These are phyloP conservation scores for Fusarium equiseti DNA, from an alignment of 2,329 filamentous ascomycete species.

Conservation along the genomic window DNA sequence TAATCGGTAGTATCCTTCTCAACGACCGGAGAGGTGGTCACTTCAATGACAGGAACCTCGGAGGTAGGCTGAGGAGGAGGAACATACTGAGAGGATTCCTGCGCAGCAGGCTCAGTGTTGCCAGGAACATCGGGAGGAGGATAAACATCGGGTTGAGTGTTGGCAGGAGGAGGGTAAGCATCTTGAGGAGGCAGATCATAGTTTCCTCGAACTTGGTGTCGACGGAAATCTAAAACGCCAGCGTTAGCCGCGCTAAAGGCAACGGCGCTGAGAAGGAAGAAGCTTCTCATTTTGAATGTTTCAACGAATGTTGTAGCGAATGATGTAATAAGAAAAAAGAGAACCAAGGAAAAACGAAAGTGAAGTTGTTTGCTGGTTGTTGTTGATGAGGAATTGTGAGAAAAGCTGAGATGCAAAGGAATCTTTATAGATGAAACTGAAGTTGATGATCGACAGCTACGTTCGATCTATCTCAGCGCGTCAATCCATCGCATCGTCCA, in stretches of 20 bases:
- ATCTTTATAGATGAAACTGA: slow-evolving; percentile 25
- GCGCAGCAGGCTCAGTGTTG: neutral
- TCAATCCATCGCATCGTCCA: slow-evolving; percentile 12
- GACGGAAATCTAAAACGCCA: slow-evolving; percentile 22
- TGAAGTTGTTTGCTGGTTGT: slow-evolving; percentile 15
- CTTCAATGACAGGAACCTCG: neutral
- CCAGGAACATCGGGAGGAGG: neutral
- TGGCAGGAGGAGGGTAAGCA: neutral
- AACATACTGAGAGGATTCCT: slow-evolving; percentile 21
- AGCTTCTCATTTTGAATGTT: slow-evolving; percentile 27
- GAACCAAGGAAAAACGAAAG: slow-evolving; percentile 23
- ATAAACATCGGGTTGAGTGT: neutral
- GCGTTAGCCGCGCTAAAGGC: slow-evolving; percentile 32
- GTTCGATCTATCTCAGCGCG: slow-evolving; percentile 4
- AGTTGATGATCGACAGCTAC: neutral
- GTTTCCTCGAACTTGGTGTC: slow-evolving; percentile 10
- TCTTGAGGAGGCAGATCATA: slow-evolving; percentile 13
- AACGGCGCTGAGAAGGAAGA: slow-evolving; percentile 30
- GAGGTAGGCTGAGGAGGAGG: slow-evolving; percentile 12
- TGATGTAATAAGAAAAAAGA: neutral
- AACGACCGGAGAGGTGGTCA: neutral
- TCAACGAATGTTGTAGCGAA: slow-evolving; percentile 36
- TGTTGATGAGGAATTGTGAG: slow-evolving; percentile 1
- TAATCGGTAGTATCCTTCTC: slow-evolving; percentile 14
- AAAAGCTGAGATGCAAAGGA: slow-evolving; percentile 8